Base-by-base conservation (phyloP, 352 stramenopile species). In the Phytophthora agathidicida region DNA sequence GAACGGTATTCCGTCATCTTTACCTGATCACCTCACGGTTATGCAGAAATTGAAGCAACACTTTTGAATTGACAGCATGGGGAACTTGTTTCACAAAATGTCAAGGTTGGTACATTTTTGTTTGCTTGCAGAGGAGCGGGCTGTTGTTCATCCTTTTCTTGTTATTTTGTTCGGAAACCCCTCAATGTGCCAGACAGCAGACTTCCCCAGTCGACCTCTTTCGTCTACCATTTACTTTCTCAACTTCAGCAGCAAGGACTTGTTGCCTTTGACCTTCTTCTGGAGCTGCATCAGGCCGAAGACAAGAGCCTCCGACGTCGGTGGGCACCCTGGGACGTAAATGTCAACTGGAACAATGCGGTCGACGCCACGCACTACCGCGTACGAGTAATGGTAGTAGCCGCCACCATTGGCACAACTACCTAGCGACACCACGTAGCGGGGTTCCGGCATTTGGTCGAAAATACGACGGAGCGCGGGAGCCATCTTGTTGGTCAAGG, bases 401-500 rank as follows among this genome's bases (percentile, higher is more conserved):
- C 79, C 77, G 23, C 76, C 97, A 22, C 96, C 96, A 80, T 99
- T 99, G 16, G 97, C 96, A 70, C 97, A 99, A 41, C 80, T 97
- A 45, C 97, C 97, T 95, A 99, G 99, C 27, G 91, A 98, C 28
- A 99, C 68, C 5, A 99, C 97, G 86, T 97, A 99, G 42, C 97
- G 88, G 9, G 97, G 97, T 71, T 99, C 96, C 3, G 97, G 96
- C 97, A 99, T 99, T 75, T 99, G 97, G 80, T 99, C 97, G 82
- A 98, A 98, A 19, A 99, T 85, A 31, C 84, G 83, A 28, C 97
- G 85, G 13, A 99, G 80, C 14, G 97, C 97, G 0, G 97, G 97
- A n/a, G 97, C 97, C 97, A 99, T 99, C 77, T 99, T 99, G 85
- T 99, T 99, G 52, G 96, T 99, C 17, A 99, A 72, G 9, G 97